Base-by-base conservation (phyloP, 2,329 filamentous ascomycete species). In the Exophiala sideris region DNA sequence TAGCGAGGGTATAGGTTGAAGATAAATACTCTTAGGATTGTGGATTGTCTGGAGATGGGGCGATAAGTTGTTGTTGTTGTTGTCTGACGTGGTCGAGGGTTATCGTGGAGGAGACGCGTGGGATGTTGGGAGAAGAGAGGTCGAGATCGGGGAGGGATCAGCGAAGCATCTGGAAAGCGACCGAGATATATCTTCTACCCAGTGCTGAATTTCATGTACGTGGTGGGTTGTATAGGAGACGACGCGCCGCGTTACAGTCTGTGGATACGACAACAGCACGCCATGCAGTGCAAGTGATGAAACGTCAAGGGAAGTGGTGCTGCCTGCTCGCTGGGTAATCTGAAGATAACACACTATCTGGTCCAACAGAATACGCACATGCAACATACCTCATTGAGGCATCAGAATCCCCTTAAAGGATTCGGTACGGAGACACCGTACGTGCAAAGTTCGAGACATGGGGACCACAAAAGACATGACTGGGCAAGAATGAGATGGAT, bases 101-200 rank as follows among this genome's bases (percentile, higher is more conserved):
- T 29, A 29, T 29, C 24, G 24, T 29, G 24, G 24, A 29, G 24
- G 5, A 8, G 24, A 5, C 24, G 24, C 24, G 24, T 29, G 24
- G 24, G 24, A 29, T 29, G 24, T 29, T 29, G 24, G 24, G 24
- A 29, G 24, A 20, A 39, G 21, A 29, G 40, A 24, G 41, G 14
- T 9, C 47, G 32, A 42, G 41, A 55, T 55, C 47, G 52, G 50
- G 48, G 42, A 55, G 40, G 42, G 52, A 48, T 55, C 48, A 42
- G 48, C 48, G 14, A 16, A 40, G 16, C 18, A 32, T 12, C 12
- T 21, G 20, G 42, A 35, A 47, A 45, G 5, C 2, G 10, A 18
- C 50, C 50, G 18, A 34, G 34, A 52, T 52, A 52, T 39, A 47
- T 16, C 9, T 48, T 16, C 24, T 5, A 29, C 7, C 21, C 16